Base-by-base conservation (phyloP, 1,139 yeast genomes). In the Diutina pseudorugosa region DNA sequence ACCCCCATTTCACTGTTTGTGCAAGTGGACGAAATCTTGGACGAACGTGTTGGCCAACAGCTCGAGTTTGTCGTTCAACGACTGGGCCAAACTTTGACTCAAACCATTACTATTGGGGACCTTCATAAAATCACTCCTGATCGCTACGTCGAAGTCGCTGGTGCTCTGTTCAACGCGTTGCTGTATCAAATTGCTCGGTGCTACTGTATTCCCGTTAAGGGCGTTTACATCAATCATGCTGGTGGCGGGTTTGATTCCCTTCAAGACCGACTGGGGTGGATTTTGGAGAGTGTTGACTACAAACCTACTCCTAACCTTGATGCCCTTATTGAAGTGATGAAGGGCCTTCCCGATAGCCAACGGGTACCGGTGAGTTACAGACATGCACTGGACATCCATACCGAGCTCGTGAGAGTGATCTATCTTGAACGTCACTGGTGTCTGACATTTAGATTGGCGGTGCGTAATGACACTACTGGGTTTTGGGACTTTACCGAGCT, bases 151-250 rank as follows among this genome's bases (percentile, higher is more conserved):
- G 87, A 84, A 56, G 93, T 85, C 8, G 85, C 87, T 50, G 97
- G 97, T 52, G 96, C 94, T 1, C 77, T 87, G 0, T 88, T 90
- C 68, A 90, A 90, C 63, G 82, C 86, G 53, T 69, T 90, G 58
- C 85, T 95, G 50, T 91, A 90, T 65, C 97, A 90, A 66, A 75
- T 89, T 67, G 97, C 97, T 2, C 77, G 96, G 62, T 76, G 83
- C 53, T 88, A 82, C 63, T 88, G 94, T 51, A 77, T 89, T 47
- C 94, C 96, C 0, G 91, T 86, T 4, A 77, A 72, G 58, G 97
- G 97, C 42, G 95, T 90, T 0, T 89, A 80, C 62, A 76, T 88
- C 50, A 83, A 86, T 59, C 81, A 85, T 58, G 89, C 95, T 0
- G 73, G 85, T 3, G 94, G 94, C 0, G 84, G 94, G 0, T 89